These are phyloP conservation scores for Penicillium corylophilum DNA, from an alignment of 2,329 filamentous ascomycete species.

Conservation along the genomic window DNA sequence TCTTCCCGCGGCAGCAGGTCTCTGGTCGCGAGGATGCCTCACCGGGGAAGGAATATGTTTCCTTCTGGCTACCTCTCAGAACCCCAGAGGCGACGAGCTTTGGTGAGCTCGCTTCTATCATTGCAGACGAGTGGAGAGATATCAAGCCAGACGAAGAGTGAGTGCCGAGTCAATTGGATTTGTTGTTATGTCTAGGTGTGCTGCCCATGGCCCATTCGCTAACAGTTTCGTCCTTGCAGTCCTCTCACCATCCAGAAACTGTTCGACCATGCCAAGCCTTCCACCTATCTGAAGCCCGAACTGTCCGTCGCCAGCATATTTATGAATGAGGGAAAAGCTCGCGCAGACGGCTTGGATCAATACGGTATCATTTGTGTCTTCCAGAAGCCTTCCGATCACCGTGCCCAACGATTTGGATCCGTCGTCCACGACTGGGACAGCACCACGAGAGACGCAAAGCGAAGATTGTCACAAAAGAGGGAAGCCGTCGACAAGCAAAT, in stretches of 20 bases:
- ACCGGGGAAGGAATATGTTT: slow-evolving; percentile 20
- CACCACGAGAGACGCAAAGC: slow-evolving; percentile 18
- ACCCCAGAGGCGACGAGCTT: slow-evolving; percentile 34
- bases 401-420: slow-evolving; percentile 32
- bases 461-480: slow-evolving; percentile 7
- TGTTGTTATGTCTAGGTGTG: neutral
- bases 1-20: slow-evolving; percentile 30
- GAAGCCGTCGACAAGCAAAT: slow-evolving; percentile 3
- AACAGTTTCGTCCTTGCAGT: slow-evolving; percentile 18
- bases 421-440: slow-evolving; percentile 38
- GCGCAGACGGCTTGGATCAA: slow-evolving; percentile 37
- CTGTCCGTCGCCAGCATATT: slow-evolving; percentile 41
- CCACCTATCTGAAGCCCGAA: slow-evolving; percentile 32
- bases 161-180: slow-evolving; percentile 12
- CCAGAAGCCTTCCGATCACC: slow-evolving; percentile 27
- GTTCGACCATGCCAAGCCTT: slow-evolving; percentile 35
- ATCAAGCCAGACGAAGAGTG: slow-evolving; percentile 34
- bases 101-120: slow-evolving; percentile 30
- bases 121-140: slow-evolving; percentile 35
- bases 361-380: slow-evolving; percentile 35
- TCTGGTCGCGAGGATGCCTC: slow-evolving; percentile 1
- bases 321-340: slow-evolving; percentile 37
- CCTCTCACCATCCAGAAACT: slow-evolving; percentile 39
- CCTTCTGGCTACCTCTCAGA: slow-evolving; percentile 33
- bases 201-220: slow-evolving; percentile 3